Evolutionary conservation across 2,329 filamentous ascomycete species (phyloP).

Genomic region (Penicillium aurantiogriseum): DNA sequence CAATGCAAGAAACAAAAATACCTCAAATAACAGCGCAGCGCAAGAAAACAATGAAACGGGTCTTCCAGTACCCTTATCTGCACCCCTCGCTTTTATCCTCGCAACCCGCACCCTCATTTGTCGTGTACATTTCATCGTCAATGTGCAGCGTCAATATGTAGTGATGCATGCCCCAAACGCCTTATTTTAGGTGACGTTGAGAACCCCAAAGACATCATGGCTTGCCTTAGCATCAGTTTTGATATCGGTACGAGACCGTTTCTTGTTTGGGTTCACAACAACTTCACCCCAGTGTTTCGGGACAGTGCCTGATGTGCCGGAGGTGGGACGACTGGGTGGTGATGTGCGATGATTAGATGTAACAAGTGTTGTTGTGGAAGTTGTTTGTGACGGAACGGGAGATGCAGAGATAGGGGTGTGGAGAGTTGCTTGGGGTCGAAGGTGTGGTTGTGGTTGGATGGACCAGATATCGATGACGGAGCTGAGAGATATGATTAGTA

Average conservation of each 20-base stretch:
- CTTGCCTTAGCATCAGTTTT: constrained; percentile 21
- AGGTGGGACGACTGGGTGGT: constrained; percentile 15
- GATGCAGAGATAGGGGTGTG: constrained; percentile 31
- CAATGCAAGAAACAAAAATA: constrained; percentile 20
- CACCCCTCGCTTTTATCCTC: not conserved
- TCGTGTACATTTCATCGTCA: constrained; percentile 13
- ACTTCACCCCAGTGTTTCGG: constrained; percentile 48
- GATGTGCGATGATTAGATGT: constrained; percentile 14
- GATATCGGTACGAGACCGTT: constrained; percentile 29
- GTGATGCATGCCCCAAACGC: constrained; percentile 9
- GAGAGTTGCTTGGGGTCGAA: constrained; percentile 39
- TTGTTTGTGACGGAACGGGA: constrained; percentile 15
- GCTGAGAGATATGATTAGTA: constrained; percentile 23
- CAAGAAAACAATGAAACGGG: constrained; percentile 10
- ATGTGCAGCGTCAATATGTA: constrained; percentile 14
- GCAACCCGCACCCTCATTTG: constrained; percentile 6
- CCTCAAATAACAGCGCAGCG: not conserved
- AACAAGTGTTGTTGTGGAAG: constrained; percentile 14
- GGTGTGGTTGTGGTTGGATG: constrained; percentile 43
- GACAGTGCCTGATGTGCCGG: constrained; percentile 24
- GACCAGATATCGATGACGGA: constrained; percentile 49
- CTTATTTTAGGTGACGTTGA: constrained; percentile 32
- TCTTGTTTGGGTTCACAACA: constrained; percentile 42
- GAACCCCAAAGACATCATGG: constrained; percentile 42
- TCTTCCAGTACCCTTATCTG: constrained; percentile 6